These are phyloP conservation scores for Dothidotthia symphoricarpi DNA, from an alignment of 2,329 filamentous ascomycete species.

Conservation along the genomic window DNA sequence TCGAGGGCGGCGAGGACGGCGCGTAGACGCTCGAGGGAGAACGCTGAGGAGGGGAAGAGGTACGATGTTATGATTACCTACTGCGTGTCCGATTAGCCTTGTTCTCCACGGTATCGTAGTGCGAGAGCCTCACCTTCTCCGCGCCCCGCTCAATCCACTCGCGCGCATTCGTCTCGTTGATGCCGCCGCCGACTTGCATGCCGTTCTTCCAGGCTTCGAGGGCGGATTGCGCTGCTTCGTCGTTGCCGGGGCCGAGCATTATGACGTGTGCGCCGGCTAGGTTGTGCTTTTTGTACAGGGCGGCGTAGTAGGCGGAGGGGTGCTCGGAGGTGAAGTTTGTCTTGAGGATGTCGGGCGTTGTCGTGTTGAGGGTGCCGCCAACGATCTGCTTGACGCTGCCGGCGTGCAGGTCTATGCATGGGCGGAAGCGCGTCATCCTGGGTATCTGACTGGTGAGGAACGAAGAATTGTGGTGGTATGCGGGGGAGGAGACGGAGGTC, in stretches of 20 bases:
- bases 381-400: slow-evolving; percentile 98
- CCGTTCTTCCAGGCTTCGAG: slow-evolving; percentile 73
- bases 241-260: slow-evolving; percentile 89
- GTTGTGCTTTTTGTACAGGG: slow-evolving; percentile 72
- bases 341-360: slow-evolving; percentile 55
- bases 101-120: background rate
- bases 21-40: slow-evolving; percentile 74
- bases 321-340: slow-evolving; percentile 91
- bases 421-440: slow-evolving; percentile 86
- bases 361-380: slow-evolving; percentile 71
- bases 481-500: slow-evolving; percentile 21
- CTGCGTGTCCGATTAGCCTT: slow-evolving; percentile 27
- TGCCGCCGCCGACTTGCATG: slow-evolving; percentile 91
- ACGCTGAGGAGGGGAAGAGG: slow-evolving; percentile 80
- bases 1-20: slow-evolving; percentile 70
- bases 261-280: slow-evolving; percentile 88
- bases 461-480: background rate
- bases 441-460: background rate
- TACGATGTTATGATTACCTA: slow-evolving; percentile 97
- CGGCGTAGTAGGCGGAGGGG: slow-evolving; percentile 76
- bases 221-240: slow-evolving; percentile 74
- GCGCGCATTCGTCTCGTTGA: slow-evolving; percentile 78
- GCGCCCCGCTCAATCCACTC: slow-evolving; percentile 87
- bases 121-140: slow-evolving; percentile 67
- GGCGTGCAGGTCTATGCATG: slow-evolving; percentile 97